These are phyloP conservation scores for Alternaria atra DNA, from an alignment of 2,329 filamentous ascomycete genomes.

Conservation along the genomic window DNA sequence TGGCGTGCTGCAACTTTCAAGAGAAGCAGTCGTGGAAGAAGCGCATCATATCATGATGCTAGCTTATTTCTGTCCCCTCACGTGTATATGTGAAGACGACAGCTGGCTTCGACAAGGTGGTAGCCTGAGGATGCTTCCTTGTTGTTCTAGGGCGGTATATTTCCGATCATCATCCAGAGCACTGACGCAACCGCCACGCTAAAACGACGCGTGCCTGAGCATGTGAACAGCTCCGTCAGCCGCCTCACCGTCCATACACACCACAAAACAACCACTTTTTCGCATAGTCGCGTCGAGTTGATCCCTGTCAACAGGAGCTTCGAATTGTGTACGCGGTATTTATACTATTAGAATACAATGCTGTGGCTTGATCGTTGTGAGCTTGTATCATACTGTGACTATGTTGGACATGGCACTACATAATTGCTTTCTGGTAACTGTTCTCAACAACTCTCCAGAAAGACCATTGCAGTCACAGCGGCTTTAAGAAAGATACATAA, in stretches of 20 bases:
- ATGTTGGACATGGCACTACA: too few relatives aligned
- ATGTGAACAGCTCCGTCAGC: conserved; percentile 22
- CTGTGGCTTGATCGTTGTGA: too few relatives aligned
- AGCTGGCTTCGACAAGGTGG: conserved; percentile 16
- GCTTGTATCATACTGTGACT: too few relatives aligned
- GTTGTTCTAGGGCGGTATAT: conserved; percentile 20
- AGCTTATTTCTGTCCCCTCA: conserved; percentile 15
- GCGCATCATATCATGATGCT: conserved; percentile 26
- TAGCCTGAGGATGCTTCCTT: conserved; percentile 25
- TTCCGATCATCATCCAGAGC: conserved; percentile 28
- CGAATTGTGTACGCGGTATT: too few relatives aligned
- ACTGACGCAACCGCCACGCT: conserved; percentile 44
- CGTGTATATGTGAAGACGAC: conserved; percentile 8
- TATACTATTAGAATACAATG: too few relatives aligned
- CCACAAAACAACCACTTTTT: background rate
- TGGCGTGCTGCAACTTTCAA: conserved; percentile 12
- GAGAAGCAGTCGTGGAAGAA: conserved; percentile 8
- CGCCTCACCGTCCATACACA: background rate
- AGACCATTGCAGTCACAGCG: too few relatives aligned
- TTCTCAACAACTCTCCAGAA: too few relatives aligned
- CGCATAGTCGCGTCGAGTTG: background rate
- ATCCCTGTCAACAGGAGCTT: too few relatives aligned
- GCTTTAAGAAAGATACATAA: too few relatives aligned
- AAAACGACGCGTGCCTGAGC: conserved; percentile 30
- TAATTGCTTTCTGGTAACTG: too few relatives aligned